Evolutionary conservation across 2,329 filamentous ascomycete genomes (phyloP), one percentile per base, ranked within the genome.

Genomic region (Fusarium succisae): DNA sequence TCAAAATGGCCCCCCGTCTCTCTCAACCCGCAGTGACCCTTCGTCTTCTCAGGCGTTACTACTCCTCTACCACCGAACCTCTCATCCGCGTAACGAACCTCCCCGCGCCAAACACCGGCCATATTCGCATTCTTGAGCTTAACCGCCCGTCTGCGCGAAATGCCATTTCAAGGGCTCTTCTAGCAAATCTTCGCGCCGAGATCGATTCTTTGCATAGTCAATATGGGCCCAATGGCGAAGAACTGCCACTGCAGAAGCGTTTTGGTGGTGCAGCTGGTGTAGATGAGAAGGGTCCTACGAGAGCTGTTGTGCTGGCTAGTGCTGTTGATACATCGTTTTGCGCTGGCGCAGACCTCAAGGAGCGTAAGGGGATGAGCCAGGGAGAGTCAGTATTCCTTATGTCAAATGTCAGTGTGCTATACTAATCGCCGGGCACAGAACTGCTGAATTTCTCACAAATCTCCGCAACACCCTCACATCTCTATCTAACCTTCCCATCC

Each of bases 311-410:
- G 45, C 78, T 99, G 22, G 93, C 94, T 17, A 97, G 94, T 79
- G 94, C 94, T 45, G 89, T 94, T n/a, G 94, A 98, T 77, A 87
- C 90, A 30, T 93, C 91, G 78, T 99, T 99, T 82, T 99, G 96
- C 83, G 94, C 96, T 0, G 96, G 96, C 43, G 96, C 96, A 8
- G 96, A 99, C 81, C 84, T 99, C 78, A 98, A 98, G 81, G 96
- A 98, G 86, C 87, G 96, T 35, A 88, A 89, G 66, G 89, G 87
- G 8, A 96, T 98, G 83, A 92, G 90, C 2, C 88, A 87, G 69
- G 89, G 94, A 77, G 93, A 98, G 95, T 97, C 82, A 70, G 90
- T 83, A 63, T 37, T 68, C 22, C 66, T 63, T 17, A 6, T 11
- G 10, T 39, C 9, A n/a, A 12, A n/a, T 18, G 14, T 30, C 22